phyloP scores from a whole-genome alignment of 768 basidiomycete species.

The Lactifluus subvellereus region DNA sequence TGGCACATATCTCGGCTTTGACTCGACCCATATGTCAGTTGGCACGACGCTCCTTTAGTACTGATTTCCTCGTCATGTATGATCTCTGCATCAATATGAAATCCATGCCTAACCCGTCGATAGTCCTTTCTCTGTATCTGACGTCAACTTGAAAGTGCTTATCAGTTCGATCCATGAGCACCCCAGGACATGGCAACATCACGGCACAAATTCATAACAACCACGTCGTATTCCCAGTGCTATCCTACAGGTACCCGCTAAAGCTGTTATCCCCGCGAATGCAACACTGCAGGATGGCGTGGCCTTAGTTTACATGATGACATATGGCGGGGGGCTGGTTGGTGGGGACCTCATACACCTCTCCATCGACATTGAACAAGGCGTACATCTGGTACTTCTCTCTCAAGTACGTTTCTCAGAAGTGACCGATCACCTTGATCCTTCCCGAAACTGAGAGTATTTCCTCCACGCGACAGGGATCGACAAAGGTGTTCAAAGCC shows the following conservation, averaged over 20 bases:
- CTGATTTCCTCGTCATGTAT: slow-evolving; percentile 17
- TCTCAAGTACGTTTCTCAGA: slow-evolving; percentile 58
- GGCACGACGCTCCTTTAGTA: slow-evolving; percentile 16
- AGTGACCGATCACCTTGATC: background rate
- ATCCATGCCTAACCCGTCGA: slow-evolving; percentile 2
- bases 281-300: slow-evolving; percentile 41
- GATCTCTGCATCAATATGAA: slow-evolving; percentile 11
- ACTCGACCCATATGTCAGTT: slow-evolving; percentile 6
- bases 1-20: slow-evolving; percentile 9
- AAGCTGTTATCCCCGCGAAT: slow-evolving; percentile 77
- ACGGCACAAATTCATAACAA: slow-evolving; percentile 46
- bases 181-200: slow-evolving; percentile 53
- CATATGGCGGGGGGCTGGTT: slow-evolving; percentile 90
- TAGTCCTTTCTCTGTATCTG: background rate
- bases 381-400: slow-evolving; percentile 61
- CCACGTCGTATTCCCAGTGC: slow-evolving; percentile 60
- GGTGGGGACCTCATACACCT: slow-evolving; percentile 73
- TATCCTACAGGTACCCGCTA: slow-evolving; percentile 79
- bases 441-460: background rate
- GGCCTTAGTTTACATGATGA: slow-evolving; percentile 70
- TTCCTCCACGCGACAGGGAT: slow-evolving; percentile 51
- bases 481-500: slow-evolving; percentile 91
- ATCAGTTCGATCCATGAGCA: slow-evolving; percentile 8
- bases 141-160: background rate
- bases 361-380: slow-evolving; percentile 50